Evolutionary conservation across 345 rosid species (phyloP), one percentile per base, ranked within the genome.

Genomic region (Brassica nigra): DNA sequence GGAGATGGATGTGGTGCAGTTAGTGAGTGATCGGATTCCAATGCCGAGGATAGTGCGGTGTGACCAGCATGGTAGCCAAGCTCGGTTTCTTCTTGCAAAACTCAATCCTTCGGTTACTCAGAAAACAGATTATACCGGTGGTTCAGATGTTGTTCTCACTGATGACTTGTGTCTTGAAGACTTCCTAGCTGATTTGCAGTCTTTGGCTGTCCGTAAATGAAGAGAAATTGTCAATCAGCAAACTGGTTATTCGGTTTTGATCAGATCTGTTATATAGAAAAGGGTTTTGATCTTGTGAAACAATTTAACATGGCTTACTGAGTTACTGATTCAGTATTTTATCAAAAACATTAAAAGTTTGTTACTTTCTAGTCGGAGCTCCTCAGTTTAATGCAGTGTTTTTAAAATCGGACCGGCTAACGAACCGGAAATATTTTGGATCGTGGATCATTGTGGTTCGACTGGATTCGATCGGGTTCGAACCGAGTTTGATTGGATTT

Each of bases 51-150:
- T 90, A 42, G 88, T 95, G 39, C 87, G 93, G 80, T 95, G 99
- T 42, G 92, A 95, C 77, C 98, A 95, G 80, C 95, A 95, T 80
- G 80, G 98, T 64, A 93, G 98, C 74, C 97, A 91, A 80, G 99
- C 98, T 15, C 85, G 99, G 88, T 95, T 95, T 79, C 97, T 95
- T 76, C 97, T 95, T 34, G 99, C 99, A 23, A 95, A 93, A 81
- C 86, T 93, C 77, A 95, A 95, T 82, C 99, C 99, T 31, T 95
- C 98, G 0, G 90, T 95, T 33, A 93, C 97, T n/a, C 99, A 93
- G 78, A 85, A 91, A 67, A 87, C 97, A 12, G 76, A 77, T 67
- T 80, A 84, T 62, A 85, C 75, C 0, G 90, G 84, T 34, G 91
- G 90, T 29, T 93, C 97, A 1, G 98, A 92, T 20, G 81, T 92